phyloP scores from a whole-genome alignment of 805 yeast species.

The Starmera dryadoides region DNA sequence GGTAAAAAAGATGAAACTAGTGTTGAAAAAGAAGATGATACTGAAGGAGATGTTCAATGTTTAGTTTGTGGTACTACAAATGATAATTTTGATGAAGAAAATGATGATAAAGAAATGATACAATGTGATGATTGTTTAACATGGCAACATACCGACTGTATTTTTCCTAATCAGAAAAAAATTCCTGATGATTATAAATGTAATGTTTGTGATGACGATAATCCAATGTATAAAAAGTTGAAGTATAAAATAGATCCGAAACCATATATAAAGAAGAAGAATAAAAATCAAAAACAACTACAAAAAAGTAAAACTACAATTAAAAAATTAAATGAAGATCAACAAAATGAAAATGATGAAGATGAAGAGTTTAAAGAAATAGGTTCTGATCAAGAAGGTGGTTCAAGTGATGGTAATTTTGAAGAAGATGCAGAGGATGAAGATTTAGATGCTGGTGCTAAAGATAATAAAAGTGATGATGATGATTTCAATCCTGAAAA shows the following conservation, averaged over 20 bases:
- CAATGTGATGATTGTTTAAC: constrained; percentile 60
- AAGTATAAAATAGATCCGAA: constrained; percentile 23
- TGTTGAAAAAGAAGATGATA: constrained; percentile 7
- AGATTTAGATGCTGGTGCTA: constrained; percentile 5
- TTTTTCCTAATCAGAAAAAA: constrained; percentile 34
- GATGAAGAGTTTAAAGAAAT: constrained; percentile 5
- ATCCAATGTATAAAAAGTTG: constrained; percentile 24
- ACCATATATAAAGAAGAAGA: constrained; percentile 14
- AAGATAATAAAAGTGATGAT: constrained; percentile 3
- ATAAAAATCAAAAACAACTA: neutral
- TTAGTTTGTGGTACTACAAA: constrained; percentile 55
- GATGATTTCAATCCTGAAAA: neutral
- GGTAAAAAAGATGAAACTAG: constrained; percentile 15
- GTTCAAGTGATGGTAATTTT: constrained; percentile 1
- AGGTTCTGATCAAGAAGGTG: constrained; percentile 2
- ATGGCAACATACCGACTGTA: constrained; percentile 67
- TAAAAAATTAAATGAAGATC: neutral
- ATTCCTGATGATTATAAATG: constrained; percentile 47
- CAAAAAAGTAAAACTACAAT: neutral
- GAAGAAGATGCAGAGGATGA: constrained; percentile 6
- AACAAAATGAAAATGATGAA: neutral
- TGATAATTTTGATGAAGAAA: constrained; percentile 49
- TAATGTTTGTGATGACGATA: constrained; percentile 41
- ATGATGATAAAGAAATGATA: constrained; percentile 52
- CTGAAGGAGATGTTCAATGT: constrained; percentile 44